These are phyloP conservation scores for Saccharum officinarum DNA, from an alignment of 176 grass and related monocot species.

Conservation along the genomic window DNA sequence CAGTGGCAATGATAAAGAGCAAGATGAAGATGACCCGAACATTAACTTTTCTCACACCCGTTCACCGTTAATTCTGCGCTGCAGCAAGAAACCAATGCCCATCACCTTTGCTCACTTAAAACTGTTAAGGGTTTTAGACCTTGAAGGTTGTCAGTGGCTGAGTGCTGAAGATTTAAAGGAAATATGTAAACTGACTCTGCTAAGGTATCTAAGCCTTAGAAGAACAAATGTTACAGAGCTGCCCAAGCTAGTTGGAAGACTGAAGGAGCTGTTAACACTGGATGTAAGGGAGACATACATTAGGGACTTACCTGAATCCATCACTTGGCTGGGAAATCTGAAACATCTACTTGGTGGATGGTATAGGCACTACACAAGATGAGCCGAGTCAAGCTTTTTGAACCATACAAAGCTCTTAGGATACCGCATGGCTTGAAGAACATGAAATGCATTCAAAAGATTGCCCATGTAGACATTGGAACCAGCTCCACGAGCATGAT, in stretches of 20 bases:
- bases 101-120: not conserved
- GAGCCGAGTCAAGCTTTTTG: not conserved
- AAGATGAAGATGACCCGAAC: not conserved
- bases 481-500: not conserved
- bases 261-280: not conserved
- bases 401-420: not conserved
- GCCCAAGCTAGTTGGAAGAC: constrained; percentile 1
- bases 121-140: not conserved
- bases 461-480: not conserved
- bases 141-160: not conserved
- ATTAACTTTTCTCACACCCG: not conserved
- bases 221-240: not conserved
- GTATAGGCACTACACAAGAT: not conserved
- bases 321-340: not conserved
- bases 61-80: not conserved
- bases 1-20: not conserved
- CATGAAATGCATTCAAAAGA: constrained; percentile 13
- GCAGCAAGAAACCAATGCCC: not conserved
- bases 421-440: not conserved
- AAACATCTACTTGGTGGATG: constrained; percentile 1
- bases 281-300: not conserved
- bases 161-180: not conserved
- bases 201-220: constrained; percentile 21
- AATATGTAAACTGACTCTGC: constrained; percentile 2
- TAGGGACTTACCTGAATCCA: not conserved